These are phyloP conservation scores for Pseudoscleropodium purum DNA, from an alignment of 225 moss, liverwort and hornwort genomes.

Conservation along the genomic window DNA sequence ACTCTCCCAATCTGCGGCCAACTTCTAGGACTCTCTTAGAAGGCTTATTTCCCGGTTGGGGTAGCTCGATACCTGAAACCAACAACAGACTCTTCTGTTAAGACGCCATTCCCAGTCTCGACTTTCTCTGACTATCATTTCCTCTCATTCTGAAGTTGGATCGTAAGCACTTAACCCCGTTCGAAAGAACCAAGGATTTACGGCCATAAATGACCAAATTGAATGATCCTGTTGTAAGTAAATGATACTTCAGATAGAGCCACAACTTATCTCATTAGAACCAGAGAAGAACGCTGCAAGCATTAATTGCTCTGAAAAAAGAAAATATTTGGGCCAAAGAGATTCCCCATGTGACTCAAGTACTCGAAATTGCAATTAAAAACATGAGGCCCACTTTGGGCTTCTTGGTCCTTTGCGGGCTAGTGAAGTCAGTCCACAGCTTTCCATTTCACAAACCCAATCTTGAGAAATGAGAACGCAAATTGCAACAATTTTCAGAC, in stretches of 20 bases:
- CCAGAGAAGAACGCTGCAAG: not conserved
- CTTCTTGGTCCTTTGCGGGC: not conserved
- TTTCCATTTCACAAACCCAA: not conserved
- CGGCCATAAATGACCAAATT: not conserved
- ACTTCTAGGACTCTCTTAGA: constrained; percentile 61
- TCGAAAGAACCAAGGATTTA: not conserved
- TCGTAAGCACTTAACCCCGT: not conserved
- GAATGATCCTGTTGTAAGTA: not conserved
- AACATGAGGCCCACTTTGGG: not conserved
- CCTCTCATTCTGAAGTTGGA: not conserved
- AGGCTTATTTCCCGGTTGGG: constrained; percentile 62
- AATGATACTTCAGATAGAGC: not conserved
- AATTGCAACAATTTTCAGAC: not conserved
- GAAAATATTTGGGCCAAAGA: not conserved
- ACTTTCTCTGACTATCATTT: not conserved
- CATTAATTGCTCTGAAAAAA: not conserved
- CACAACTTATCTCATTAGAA: not conserved
- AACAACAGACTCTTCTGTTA: not conserved
- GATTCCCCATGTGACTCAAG: not conserved
- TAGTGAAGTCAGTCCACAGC: too few relatives aligned
- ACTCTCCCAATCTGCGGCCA: constrained; percentile 52
- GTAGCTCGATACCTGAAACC: constrained; percentile 62
- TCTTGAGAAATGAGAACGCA: not conserved
- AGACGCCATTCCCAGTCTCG: not conserved
- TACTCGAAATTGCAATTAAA: not conserved